phyloP scores from a whole-genome alignment of 352 stramenopile species.

The Globisporangium mamillatum region DNA sequence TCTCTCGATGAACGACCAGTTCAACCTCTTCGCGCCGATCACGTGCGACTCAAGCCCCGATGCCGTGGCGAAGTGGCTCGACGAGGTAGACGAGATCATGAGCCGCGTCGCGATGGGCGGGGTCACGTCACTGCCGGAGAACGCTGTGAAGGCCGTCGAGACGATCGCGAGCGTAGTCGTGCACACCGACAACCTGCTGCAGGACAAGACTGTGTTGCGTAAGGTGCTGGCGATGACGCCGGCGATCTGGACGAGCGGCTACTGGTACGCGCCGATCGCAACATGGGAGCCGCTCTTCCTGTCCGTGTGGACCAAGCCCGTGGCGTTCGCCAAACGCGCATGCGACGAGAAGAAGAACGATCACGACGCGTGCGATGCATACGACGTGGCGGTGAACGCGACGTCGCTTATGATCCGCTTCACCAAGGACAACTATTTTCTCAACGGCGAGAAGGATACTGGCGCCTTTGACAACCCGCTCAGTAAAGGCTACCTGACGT shows the following conservation, averaged over 20 bases:
- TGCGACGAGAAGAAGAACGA: not conserved
- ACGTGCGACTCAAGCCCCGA: conserved; percentile 20
- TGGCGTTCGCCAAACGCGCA: conserved; percentile 23
- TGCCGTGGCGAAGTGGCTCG: conserved; percentile 31
- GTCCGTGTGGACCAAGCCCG: conserved; percentile 25
- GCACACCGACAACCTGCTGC: conserved; percentile 17
- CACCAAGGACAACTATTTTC: conserved; percentile 66
- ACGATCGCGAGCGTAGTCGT: conserved; percentile 34
- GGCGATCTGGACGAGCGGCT: conserved; percentile 47
- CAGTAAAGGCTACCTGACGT: conserved; percentile 31
- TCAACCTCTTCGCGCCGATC: conserved; percentile 29
- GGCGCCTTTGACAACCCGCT: conserved; percentile 21
- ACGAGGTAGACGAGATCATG: conserved; percentile 40
- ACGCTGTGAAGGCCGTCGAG: conserved; percentile 29
- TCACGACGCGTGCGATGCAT: conserved; percentile 23
- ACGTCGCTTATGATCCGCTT: conserved; percentile 59
- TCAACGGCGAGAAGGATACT: conserved; percentile 24
- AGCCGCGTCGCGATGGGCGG: conserved; percentile 38
- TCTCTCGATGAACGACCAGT: conserved; percentile 3
- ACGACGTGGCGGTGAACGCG: conserved; percentile 42
- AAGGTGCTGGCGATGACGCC: conserved; percentile 34
- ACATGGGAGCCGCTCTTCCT: conserved; percentile 37
- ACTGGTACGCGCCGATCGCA: conserved; percentile 44
- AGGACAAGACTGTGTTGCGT: conserved; percentile 27
- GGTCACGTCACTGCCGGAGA: conserved; percentile 31